A percentile compares a stretch with the other conserved stretches of the same genome.
These are phyloP conservation scores for Phytophthora nicotianae DNA, from an alignment of 352 stramenopile species.

Conservation along the genomic window DNA sequence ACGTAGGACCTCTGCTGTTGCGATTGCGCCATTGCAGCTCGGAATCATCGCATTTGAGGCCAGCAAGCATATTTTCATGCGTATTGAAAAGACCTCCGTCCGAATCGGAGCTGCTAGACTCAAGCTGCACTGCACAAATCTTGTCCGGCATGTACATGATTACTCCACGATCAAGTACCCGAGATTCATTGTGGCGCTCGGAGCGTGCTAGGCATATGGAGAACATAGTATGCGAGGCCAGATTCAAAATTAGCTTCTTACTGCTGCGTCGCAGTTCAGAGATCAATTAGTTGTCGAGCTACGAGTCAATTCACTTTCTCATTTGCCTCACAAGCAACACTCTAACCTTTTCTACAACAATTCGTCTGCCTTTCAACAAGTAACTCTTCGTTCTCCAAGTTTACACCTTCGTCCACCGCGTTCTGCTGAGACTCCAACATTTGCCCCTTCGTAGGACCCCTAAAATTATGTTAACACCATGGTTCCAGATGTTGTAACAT, in stretches of 20 bases:
- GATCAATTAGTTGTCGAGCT: background rate
- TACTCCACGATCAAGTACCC: background rate
- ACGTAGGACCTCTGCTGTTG: too few species aligned
- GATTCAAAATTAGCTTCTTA: background rate
- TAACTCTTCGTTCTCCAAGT: too few species aligned
- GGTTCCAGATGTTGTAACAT: background rate
- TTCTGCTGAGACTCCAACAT: too few species aligned
- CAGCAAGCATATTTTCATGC: too few species aligned
- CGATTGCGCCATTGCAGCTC: too few species aligned
- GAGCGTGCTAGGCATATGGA: background rate
- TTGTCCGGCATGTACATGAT: background rate
- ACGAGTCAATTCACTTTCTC: background rate
- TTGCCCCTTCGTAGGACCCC: too few species aligned
- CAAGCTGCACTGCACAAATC: background rate
- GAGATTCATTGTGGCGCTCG: background rate
- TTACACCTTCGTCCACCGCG: too few species aligned
- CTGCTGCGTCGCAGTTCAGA: background rate
- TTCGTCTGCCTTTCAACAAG: too few species aligned
- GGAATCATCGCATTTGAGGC: too few species aligned
- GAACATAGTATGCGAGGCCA: background rate
- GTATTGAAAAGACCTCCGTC: too few species aligned
- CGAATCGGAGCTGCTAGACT: too few species aligned
- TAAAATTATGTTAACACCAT: too few species aligned
- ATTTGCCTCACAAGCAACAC: background rate
- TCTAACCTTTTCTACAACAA: background rate